A percentile compares a stretch with the other conserved stretches of the same genome.
Conservation (phyloP, 352 stramenopile genomes). For the Phytophthora europaea region DNA sequence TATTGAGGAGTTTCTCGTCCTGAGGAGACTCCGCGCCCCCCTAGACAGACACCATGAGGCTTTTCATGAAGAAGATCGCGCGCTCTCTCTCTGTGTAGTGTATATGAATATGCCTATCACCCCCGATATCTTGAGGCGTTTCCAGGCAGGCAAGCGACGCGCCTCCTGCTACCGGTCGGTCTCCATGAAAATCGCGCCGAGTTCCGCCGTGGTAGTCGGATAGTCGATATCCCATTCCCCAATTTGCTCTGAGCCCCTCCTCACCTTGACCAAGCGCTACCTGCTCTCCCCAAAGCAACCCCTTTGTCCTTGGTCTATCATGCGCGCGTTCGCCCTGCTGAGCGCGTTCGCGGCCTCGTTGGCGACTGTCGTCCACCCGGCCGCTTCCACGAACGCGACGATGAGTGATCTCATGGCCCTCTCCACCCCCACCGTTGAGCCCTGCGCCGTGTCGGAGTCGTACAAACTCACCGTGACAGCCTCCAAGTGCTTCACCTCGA, state of each 20-base stretch:
- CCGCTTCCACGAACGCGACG: background rate
- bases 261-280: background rate
- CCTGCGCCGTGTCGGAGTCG: background rate
- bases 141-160: background rate
- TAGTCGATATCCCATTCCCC: background rate
- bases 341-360: background rate
- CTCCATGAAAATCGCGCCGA: background rate
- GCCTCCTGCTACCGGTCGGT: background rate
- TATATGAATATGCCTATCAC: background rate
- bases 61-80: background rate
- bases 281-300: background rate
- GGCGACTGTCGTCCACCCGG: background rate
- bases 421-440: background rate
- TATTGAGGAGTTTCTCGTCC: background rate
- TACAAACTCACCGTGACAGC: constrained; percentile 9
- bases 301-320: background rate
- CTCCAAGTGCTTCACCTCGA: constrained; percentile 2
- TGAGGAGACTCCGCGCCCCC: background rate
- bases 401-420: background rate
- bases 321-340: constrained; percentile 4
- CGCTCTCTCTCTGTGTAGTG: background rate
- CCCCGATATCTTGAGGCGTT: background rate
- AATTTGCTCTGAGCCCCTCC: background rate
- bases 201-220: background rate
- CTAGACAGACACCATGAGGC: background rate